phyloP scores from a whole-genome alignment of 768 basidiomycete genomes.

The Suillus bovinus region DNA sequence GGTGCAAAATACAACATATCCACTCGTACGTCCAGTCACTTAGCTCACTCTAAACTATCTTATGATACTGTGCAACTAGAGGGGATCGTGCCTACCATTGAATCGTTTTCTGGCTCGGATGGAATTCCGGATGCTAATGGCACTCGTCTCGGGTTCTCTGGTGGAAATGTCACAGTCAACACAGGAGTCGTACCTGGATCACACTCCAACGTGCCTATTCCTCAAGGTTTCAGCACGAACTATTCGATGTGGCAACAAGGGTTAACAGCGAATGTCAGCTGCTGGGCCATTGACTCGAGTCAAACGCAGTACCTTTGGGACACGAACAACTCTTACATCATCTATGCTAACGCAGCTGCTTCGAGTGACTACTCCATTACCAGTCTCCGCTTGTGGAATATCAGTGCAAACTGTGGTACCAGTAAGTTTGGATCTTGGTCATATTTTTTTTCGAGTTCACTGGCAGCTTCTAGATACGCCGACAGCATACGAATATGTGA shows the following conservation, averaged over 20 bases:
- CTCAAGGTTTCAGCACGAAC: constrained; percentile 4
- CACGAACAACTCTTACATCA: not conserved
- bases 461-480: not conserved
- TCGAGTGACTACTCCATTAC: not conserved
- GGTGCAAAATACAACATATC: constrained; percentile 20
- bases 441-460: not conserved
- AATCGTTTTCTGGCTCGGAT: not conserved
- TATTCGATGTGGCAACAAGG: constrained; percentile 10
- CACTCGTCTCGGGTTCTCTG: constrained; percentile 8
- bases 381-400: constrained; percentile 6
- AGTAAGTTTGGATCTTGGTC: not conserved
- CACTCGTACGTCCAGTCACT: not conserved
- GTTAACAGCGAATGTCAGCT: constrained; percentile 9
- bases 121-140: not conserved
- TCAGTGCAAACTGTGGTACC: constrained; percentile 3
- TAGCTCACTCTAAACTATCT: not conserved
- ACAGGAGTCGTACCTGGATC: not conserved
- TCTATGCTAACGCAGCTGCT: not conserved
- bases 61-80: not conserved
- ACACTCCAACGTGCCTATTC: not conserved
- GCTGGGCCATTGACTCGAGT: not conserved
- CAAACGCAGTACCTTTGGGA: constrained; percentile 4
- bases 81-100: constrained; percentile 7
- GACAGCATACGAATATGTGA: constrained; percentile 8
- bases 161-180: constrained; percentile 7